Percentiles rank a stretch among this genome's conserved stretches.
Conservation (phyloP, 805 yeast species). For the Barnettozyma populi region DNA sequence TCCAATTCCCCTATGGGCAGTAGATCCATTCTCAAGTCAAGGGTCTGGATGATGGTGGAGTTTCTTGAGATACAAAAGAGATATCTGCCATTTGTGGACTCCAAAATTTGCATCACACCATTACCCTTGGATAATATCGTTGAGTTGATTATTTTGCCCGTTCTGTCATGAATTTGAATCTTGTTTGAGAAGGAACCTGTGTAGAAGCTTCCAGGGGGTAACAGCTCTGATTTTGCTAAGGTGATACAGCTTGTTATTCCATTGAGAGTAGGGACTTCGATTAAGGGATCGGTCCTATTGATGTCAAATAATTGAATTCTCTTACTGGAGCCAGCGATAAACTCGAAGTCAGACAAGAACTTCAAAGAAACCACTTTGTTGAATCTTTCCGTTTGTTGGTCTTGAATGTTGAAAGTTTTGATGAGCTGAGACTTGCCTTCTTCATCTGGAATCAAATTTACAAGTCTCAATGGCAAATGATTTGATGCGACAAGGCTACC, state of each 20-base stretch:
- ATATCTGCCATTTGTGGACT: slow-evolving; percentile 32
- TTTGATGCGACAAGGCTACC: slow-evolving; percentile 28
- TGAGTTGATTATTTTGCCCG: slow-evolving; percentile 18
- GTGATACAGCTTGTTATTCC: slow-evolving; percentile 22
- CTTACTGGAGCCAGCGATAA: slow-evolving; percentile 30
- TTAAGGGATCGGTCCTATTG: slow-evolving; percentile 21
- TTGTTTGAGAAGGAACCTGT: slow-evolving; percentile 30
- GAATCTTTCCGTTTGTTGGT: slow-evolving; percentile 30
- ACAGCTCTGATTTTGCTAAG: slow-evolving; percentile 7
- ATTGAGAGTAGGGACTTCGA: background rate
- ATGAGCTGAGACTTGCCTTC: slow-evolving; percentile 12
- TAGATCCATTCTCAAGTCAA: slow-evolving; percentile 31
- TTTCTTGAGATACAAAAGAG: slow-evolving; percentile 30
- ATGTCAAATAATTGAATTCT: slow-evolving; percentile 29
- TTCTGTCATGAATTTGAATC: slow-evolving; percentile 26
- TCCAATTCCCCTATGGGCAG: slow-evolving; percentile 10
- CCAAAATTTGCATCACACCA: slow-evolving; percentile 32
- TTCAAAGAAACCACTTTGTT: slow-evolving; percentile 27
- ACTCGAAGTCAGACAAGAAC: slow-evolving; percentile 19
- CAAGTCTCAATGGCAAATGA: slow-evolving; percentile 33
- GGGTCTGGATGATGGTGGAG: slow-evolving; percentile 25
- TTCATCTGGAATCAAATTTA: slow-evolving; percentile 18
- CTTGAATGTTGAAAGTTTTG: slow-evolving; percentile 27
- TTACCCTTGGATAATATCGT: slow-evolving; percentile 17
- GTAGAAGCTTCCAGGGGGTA: slow-evolving; percentile 20